phyloP scores from a whole-genome alignment of 495 filamentous ascomycete species.

The Neurospora tetraspora region DNA sequence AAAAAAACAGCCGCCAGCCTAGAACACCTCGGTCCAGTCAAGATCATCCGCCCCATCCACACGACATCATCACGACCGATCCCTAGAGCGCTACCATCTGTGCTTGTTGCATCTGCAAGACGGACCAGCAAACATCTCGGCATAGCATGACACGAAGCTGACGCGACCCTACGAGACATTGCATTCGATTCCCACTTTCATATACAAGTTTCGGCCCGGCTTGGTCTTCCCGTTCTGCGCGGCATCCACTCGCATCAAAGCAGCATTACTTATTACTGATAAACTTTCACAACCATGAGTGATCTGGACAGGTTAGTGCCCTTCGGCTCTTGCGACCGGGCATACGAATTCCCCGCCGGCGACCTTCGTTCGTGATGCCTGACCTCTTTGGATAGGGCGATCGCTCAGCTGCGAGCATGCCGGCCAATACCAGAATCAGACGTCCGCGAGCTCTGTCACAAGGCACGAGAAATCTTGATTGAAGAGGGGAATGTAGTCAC shows the following conservation, averaged over 20 bases:
- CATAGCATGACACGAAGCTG: slow-evolving; percentile 3
- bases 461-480: slow-evolving; percentile 90
- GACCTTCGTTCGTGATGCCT: neutral
- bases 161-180: neutral
- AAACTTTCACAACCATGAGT: slow-evolving; percentile 10
- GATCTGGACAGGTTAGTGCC: slow-evolving; percentile 22
- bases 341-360: slow-evolving; percentile 43
- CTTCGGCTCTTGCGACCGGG: neutral
- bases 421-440: slow-evolving; percentile 91
- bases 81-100: neutral
- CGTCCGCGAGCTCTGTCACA: slow-evolving; percentile 94
- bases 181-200: slow-evolving; percentile 1
- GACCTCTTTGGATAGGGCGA: slow-evolving; percentile 51
- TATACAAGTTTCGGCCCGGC: neutral
- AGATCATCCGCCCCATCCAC: neutral
- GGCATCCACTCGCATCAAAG: neutral
- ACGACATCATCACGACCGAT: neutral
- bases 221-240: neutral
- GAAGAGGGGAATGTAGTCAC: slow-evolving; percentile 97
- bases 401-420: slow-evolving; percentile 87
- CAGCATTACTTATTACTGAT: neutral
- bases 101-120: neutral
- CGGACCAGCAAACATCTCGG: neutral
- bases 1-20: neutral
- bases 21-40: neutral